Evolutionary conservation across 768 basidiomycete genomes (phyloP), one percentile per base, ranked within the genome.

Genomic region (Xerocomellus chrysenteron): DNA sequence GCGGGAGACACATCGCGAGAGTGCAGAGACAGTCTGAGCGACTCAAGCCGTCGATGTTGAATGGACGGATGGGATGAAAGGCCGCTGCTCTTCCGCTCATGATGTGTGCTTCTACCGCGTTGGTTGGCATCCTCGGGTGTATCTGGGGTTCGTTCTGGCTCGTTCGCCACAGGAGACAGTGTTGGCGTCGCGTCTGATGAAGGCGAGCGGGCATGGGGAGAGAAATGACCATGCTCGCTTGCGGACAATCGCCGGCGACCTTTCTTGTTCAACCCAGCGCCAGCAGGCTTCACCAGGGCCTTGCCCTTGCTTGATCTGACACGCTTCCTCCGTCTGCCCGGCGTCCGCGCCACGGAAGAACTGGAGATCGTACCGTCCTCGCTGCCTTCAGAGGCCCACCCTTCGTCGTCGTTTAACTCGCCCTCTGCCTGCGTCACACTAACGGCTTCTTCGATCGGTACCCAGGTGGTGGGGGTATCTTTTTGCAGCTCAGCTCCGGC

Each of bases 371-470:
- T 51, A 28, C 62, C 59, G 24, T 67, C 65, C 42, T 64, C 71
- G 54, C 77, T 79, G 24, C 66, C 72, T 47, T 90, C 88, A 7
- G 86, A 88, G 17, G 78, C 77, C 86, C 85, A 88, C 2, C 77
- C 84, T 56, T 82, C 87, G 1, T 86, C 85, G 5, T 78, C 82
- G 4, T 79, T 76, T 8, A 12, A 52, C 8, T 70, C 69, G 30
- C 51, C 48, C 36, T 58, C 67, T 28, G 35, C 43, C 10, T 47
- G 50, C 3, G 50, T 58, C 17, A 21, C 54, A 2, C 51, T n/a
- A 24, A 16, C 13, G 17, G 41, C 47, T 47, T 57, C 59, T 36
- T 57, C 59, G n/a, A 16, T 54, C 26, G 45, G 50, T 19, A 30
- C 33, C 3, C 16, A 50, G 32, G n/a, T 39, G 10, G 49, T 3